Base-by-base conservation (phyloP, 495 filamentous ascomycete species). In the Tuber melanosporum region DNA sequence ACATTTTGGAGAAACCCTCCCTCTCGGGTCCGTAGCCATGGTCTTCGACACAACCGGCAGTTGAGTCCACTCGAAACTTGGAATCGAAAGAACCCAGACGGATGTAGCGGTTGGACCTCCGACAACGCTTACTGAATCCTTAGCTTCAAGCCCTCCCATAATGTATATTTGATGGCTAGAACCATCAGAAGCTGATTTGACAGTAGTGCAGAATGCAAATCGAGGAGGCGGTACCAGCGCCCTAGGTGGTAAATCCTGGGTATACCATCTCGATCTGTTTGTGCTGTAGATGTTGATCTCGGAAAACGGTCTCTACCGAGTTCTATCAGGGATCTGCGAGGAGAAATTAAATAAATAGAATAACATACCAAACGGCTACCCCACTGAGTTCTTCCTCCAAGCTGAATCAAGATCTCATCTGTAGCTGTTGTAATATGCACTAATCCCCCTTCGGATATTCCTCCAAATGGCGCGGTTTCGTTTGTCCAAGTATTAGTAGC, bases 271-370 rank as follows among this genome's bases (percentile, higher is more conserved):
- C 5, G 52, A 69, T 32, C n/a, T 62, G 43, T 17, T 71, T 73
- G 62, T 77, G 74, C 75, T 77, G 22, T 79, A 79, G 10, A 79
- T 72, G 1, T 49, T 44, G 22, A 78, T 76, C n/a, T 70, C 47
- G 4, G n/a, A 8, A 74, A 78, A 75, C 3, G 45, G 39, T 36
- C 42, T 44, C 76, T 78, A 20, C 49, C 36, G 7, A 10, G 32
- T 20, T 9, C 22, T 26, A n/a, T 43, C 26, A n/a, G 17, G 15
- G 12, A 26, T 3, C 22, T 41, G 22, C 0, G 8, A 2, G 6
- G n/a, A 7, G 32, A 47, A 52, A 1, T n/a, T 26, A 0, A 26
- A 71, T 20, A 15, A 15, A 22, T 36, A 22, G n/a, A 10, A 22
- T 5, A 17, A 57, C 66, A 32, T 71, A 47, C 57, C 5, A 39